Base-by-base conservation (phyloP, 768 basidiomycete species). In the Russula abietina region DNA sequence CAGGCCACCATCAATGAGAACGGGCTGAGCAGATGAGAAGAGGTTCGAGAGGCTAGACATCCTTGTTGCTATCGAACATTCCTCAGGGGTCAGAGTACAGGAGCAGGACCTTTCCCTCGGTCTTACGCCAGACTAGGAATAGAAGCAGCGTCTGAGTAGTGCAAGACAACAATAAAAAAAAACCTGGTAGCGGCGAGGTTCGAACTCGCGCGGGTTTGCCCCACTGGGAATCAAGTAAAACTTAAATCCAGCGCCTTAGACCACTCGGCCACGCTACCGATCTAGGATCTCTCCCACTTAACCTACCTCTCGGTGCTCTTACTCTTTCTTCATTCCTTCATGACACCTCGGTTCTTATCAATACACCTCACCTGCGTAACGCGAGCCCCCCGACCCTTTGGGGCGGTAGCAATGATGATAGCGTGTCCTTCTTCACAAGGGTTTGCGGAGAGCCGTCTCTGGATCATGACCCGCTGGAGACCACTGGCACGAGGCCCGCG, bases 231-330 rank as follows among this genome's bases (percentile, higher is more conserved):
- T 83, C 86, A 86, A 74, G 69, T 11, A 30, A 16, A 60, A 67
- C 87, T 88, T 89, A 89, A 89, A 87, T 87, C 87, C 86, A 87
- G 88, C 87, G 85, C 87, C 87, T 88, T 89, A 88, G 86, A 88
- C 86, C 87, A 87, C 87, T 89, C 87, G 87, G 87, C 85, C 87
- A 89, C 84, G 81, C 83, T 84, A 79, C 79, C 79, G 1, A 64
- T 54, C 62, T 30, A 0, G 10, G 45, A 12, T 4, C 6, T 3
- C 0, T 9, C 2, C 10, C 6, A 9, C 12, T 52, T 12, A 11
- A 16, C 8, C 1, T n/a, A 0, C 36, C n/a, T n/a, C n/a, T n/a
- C n/a, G n/a, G n/a, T n/a, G n/a, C n/a, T n/a, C n/a, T n/a, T n/a
- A n/a, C n/a, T n/a, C n/a, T n/a, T n/a, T n/a, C n/a, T n/a, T n/a